These are phyloP conservation scores for Hippophae rhamnoides DNA, from an alignment of 306 rosid species.

Conservation along the genomic window DNA sequence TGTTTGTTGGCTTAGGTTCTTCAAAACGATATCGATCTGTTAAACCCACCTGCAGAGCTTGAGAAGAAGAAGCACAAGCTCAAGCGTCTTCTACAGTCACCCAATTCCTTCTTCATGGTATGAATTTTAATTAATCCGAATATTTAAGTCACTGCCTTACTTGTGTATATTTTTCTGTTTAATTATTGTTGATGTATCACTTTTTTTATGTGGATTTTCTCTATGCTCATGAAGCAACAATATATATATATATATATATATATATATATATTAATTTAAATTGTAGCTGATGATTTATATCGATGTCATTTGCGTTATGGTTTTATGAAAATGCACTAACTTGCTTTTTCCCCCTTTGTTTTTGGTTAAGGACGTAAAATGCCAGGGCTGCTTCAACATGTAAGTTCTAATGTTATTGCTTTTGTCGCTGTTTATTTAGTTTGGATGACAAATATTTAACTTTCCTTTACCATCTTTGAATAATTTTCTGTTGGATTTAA, in stretches of 20 bases:
- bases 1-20: conserved; percentile 27
- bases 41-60: conserved; percentile 49
- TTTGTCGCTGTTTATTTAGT: not conserved
- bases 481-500: no score
- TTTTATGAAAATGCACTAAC: not conserved
- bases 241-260: no score
- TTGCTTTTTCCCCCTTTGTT: not conserved
- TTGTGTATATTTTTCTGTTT: no score
- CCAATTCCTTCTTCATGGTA: conserved; percentile 59
- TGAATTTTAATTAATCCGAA: not conserved
- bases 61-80: conserved; percentile 65
- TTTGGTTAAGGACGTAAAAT: conserved; percentile 32
- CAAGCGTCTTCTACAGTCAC: conserved; percentile 49
- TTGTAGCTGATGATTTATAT: not conserved
- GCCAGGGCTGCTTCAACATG: conserved; percentile 55
- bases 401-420: conserved; percentile 12
- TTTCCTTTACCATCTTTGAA: no score
- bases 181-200: no score
- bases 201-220: not conserved
- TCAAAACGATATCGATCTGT: conserved; percentile 44
- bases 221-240: no score
- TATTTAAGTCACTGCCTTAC: no score
- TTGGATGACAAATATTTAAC: not conserved
- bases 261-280: no score
- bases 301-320: not conserved